phyloP scores from a whole-genome alignment of 164 flowering plant genomes.

The Kingdonia uniflora region DNA sequence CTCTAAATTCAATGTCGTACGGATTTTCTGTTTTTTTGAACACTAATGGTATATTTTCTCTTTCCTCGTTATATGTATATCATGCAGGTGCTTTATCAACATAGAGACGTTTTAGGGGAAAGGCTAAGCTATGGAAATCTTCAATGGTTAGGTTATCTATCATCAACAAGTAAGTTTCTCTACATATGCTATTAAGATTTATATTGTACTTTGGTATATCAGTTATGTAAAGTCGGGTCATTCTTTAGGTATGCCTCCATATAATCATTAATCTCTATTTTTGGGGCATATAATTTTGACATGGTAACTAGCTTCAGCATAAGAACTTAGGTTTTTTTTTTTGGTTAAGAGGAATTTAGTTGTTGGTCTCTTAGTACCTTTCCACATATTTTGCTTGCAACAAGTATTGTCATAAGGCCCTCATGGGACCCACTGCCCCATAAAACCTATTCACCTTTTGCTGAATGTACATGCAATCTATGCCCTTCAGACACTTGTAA shows the following conservation, averaged over 20 bases:
- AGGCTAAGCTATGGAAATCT: slow-evolving; percentile 39
- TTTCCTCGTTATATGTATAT: background rate
- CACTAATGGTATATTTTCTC: background rate
- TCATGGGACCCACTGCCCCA: too few species aligned
- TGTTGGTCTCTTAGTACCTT: too few species aligned
- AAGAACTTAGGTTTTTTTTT: too few species aligned
- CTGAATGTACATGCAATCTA: too few species aligned
- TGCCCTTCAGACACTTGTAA: too few species aligned
- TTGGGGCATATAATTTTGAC: background rate
- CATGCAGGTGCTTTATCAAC: slow-evolving; percentile 46
- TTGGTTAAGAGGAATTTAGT: too few species aligned
- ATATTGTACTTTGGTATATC: slow-evolving; percentile 3
- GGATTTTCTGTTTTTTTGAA: background rate
- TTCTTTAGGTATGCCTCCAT: background rate
- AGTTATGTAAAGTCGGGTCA: background rate
- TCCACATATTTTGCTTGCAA: too few species aligned
- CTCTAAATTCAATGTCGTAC: background rate
- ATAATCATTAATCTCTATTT: background rate
- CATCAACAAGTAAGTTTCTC: slow-evolving; percentile 58
- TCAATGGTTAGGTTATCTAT: slow-evolving; percentile 74
- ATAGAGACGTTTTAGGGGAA: slow-evolving; percentile 31
- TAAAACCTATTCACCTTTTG: too few species aligned
- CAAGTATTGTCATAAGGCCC: too few species aligned
- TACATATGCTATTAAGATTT: background rate
- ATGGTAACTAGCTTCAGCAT: too few species aligned